phyloP scores from a whole-genome alignment of 1,284 basidiomycete genomes.

The Leucoagaricus sp. region DNA sequence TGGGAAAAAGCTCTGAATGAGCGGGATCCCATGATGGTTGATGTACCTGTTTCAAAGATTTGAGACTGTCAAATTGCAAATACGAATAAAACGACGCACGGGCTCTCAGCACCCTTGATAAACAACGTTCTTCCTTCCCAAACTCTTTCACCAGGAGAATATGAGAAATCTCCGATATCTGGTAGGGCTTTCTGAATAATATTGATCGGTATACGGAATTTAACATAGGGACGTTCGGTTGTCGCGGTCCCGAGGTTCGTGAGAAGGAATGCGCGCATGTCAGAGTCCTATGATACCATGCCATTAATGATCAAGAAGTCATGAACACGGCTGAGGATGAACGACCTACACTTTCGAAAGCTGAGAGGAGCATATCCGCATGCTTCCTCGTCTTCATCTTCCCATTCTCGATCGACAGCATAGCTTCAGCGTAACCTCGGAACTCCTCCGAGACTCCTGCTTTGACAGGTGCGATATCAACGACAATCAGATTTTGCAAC shows the following conservation, averaged over 20 bases:
- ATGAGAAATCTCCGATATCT: constrained; percentile 76
- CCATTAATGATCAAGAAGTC: not conserved
- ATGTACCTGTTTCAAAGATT: constrained; percentile 53
- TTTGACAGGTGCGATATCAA: constrained; percentile 74
- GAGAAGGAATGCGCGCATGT: constrained; percentile 73
- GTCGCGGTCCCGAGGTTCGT: constrained; percentile 65
- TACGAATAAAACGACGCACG: constrained; percentile 38
- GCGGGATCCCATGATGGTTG: constrained; percentile 62
- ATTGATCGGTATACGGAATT: constrained; percentile 72
- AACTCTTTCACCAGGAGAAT: constrained; percentile 50
- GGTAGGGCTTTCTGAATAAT: constrained; percentile 59
- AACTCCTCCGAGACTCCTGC: constrained; percentile 66
- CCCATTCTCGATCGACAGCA: constrained; percentile 66
- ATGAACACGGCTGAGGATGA: not conserved
- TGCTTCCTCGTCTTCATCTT: constrained; percentile 60
- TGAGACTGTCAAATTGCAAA: not conserved
- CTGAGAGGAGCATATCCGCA: constrained; percentile 63
- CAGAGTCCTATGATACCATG: constrained; percentile 54
- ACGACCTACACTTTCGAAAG: constrained; percentile 4
- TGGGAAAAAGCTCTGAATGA: constrained; percentile 71
- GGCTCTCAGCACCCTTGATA: constrained; percentile 77
- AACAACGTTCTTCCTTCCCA: constrained; percentile 72
- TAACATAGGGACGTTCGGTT: constrained; percentile 36
- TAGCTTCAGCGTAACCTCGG: constrained; percentile 61
- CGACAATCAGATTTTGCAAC: constrained; percentile 62